Conservation (phyloP, 495 filamentous ascomycete species). For the Daldinia caldariorum region DNA sequence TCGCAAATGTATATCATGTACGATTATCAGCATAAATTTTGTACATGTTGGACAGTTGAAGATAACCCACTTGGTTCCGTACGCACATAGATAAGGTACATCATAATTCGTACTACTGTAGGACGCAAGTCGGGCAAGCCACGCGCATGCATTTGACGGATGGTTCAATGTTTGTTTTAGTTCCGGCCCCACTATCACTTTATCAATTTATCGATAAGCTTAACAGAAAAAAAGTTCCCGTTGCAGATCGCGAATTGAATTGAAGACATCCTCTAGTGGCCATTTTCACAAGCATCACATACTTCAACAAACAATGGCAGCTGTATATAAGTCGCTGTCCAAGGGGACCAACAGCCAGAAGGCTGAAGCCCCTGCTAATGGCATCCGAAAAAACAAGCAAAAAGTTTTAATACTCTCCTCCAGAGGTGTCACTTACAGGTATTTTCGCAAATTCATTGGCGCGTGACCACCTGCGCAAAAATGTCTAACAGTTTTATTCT, state of each 20-base stretch:
- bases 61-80: not conserved
- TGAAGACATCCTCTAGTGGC: not conserved
- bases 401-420: slow-evolving; percentile 90
- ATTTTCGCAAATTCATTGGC: slow-evolving; percentile 26
- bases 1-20: slow-evolving; percentile 4
- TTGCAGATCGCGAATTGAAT: slow-evolving; percentile 32
- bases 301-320: slow-evolving; percentile 71
- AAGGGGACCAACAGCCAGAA: slow-evolving; percentile 67
- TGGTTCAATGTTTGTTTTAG: slow-evolving; percentile 8
- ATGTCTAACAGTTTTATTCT: slow-evolving; percentile 13
- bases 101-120: not conserved
- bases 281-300: not conserved
- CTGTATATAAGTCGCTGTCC: slow-evolving; percentile 93
- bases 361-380: slow-evolving; percentile 51
- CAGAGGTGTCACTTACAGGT: slow-evolving; percentile 89
- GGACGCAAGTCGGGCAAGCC: slow-evolving; percentile 5
- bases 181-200: slow-evolving; percentile 29
- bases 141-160: not conserved
- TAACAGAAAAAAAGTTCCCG: slow-evolving; percentile 41
- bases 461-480: slow-evolving; percentile 2
- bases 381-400: slow-evolving; percentile 68
- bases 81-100: slow-evolving; percentile 13
- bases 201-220: slow-evolving; percentile 44
- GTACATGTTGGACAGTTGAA: slow-evolving; percentile 2
- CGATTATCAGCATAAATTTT: slow-evolving; percentile 9